These are phyloP conservation scores for Petrea volubilis DNA, from an alignment of 257 asterid species.

Conservation along the genomic window DNA sequence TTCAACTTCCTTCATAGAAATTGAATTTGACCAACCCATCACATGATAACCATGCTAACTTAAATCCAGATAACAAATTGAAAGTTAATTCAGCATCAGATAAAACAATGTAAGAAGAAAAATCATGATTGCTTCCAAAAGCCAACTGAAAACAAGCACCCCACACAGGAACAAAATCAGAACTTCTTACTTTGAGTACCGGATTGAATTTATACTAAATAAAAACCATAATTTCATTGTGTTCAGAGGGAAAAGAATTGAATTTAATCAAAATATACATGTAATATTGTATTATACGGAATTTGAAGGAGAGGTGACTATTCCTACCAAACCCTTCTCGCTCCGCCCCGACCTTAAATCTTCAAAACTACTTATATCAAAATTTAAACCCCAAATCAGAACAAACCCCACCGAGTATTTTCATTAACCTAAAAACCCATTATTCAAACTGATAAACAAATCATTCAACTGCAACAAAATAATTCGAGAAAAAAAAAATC, in stretches of 20 bases:
- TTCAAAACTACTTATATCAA: background rate
- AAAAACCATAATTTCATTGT: no score
- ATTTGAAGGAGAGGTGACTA: no score
- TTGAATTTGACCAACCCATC: background rate
- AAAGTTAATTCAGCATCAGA: background rate
- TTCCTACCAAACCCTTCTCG: background rate
- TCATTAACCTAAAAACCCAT: background rate
- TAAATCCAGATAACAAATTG: background rate
- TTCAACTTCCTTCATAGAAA: slow-evolving; percentile 10
- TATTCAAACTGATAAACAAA: background rate
- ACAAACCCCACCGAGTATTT: background rate
- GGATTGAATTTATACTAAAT: no score
- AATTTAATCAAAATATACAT: no score
- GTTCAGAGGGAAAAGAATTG: no score
- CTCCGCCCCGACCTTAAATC: background rate
- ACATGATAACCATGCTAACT: background rate
- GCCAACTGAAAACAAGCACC: background rate
- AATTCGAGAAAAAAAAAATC: background rate
- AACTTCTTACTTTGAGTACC: no score
- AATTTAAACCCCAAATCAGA: background rate
- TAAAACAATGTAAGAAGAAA: no score
- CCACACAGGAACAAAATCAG: background rate
- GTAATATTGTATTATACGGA: no score
- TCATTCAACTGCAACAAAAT: background rate
- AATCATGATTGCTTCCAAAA: background rate